Conservation (phyloP, 192 early-diverging fungal genomes). For the Coemansia sp. region DNA sequence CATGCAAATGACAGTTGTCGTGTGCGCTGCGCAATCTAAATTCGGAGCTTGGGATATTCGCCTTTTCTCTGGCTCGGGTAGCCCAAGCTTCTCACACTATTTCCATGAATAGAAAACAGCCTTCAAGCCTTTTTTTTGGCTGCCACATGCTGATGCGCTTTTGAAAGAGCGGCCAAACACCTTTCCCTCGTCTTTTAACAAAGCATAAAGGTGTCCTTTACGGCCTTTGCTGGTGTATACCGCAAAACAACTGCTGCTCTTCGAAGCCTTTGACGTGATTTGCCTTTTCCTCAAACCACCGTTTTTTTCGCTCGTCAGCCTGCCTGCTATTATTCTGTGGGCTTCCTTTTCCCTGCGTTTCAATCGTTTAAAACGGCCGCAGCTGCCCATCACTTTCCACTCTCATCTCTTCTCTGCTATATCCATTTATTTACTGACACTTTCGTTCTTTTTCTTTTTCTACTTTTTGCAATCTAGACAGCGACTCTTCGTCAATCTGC, state of each 20-base stretch:
- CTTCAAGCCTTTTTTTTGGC: neutral
- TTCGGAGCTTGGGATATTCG: neutral
- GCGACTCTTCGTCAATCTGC: neutral
- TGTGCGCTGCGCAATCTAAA: constrained; percentile 2
- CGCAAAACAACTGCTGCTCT: no score
- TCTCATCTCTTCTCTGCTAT: neutral
- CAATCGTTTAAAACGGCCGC: neutral
- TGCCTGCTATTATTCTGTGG: neutral
- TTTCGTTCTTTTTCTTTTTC: neutral
- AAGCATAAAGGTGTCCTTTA: neutral
- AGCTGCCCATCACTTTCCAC: neutral
- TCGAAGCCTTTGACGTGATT: neutral
- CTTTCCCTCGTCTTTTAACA: neutral
- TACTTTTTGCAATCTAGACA: neutral
- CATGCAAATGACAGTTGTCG: neutral
- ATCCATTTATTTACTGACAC: neutral
- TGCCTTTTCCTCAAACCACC: neutral
- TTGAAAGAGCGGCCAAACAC: neutral
- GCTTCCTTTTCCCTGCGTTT: neutral
- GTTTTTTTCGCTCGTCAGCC: neutral
- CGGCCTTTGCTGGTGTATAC: no score
- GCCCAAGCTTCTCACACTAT: constrained; percentile 14
- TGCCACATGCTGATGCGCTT: neutral
- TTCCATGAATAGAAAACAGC: neutral
- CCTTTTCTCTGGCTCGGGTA: neutral